Conservation (phyloP, 2,329 filamentous ascomycete genomes). For the Myriosclerotinia duriaeana region DNA sequence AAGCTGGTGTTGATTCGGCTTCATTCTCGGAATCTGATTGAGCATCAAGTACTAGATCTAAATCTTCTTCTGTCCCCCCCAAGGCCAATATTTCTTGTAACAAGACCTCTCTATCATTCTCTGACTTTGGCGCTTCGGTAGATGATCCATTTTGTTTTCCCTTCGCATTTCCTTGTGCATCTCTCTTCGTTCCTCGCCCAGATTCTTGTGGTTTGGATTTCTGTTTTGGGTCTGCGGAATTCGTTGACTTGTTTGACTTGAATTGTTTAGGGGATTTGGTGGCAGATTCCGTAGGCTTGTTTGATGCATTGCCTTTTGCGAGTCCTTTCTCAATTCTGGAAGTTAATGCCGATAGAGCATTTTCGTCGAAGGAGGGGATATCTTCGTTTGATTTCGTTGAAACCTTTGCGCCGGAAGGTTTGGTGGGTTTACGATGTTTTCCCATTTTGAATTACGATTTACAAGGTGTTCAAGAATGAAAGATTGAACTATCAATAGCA, state of each 20-base stretch:
- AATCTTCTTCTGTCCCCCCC: conserved; percentile 64
- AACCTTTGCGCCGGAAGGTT: conserved; percentile 28
- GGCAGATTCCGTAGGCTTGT: conserved; percentile 26
- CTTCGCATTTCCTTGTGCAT: conserved; percentile 40
- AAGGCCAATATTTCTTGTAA: conserved; percentile 64
- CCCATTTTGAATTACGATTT: conserved; percentile 28
- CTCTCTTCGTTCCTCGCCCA: conserved; percentile 41
- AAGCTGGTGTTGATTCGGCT: conserved; percentile 26
- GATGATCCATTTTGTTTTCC: conserved; percentile 32
- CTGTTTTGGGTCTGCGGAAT: conserved; percentile 13
- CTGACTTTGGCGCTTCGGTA: conserved; percentile 27
- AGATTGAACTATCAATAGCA: background rate
- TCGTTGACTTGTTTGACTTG: conserved; percentile 39
- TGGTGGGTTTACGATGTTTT: conserved; percentile 33
- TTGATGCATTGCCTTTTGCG: conserved; percentile 41
- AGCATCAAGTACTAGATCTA: conserved; percentile 58
- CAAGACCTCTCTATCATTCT: conserved; percentile 41
- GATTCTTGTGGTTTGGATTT: conserved; percentile 27
- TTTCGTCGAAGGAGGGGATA: conserved; percentile 50
- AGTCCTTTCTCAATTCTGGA: conserved; percentile 57
- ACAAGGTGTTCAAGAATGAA: background rate
- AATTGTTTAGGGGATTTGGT: conserved; percentile 43
- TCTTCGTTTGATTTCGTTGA: conserved; percentile 24
- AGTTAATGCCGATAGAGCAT: conserved; percentile 54
- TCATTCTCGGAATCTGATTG: conserved; percentile 50